Percentiles rank a stretch among this genome's conserved stretches.
phyloP scores from a whole-genome alignment of 805 yeast species.

The Candida silvicultrix region DNA sequence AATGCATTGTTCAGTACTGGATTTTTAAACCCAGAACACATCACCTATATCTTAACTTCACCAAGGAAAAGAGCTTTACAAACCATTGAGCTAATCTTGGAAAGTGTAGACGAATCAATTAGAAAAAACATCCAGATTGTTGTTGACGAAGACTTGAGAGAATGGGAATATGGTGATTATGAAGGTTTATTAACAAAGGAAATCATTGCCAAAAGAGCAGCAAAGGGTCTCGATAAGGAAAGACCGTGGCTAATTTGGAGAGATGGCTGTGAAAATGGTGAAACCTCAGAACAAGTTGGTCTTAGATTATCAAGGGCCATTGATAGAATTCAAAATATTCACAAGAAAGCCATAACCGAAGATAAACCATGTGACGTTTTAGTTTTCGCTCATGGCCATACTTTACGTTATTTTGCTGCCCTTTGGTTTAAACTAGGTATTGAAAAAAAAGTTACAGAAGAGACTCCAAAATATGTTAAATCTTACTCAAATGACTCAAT shows the following conservation, averaged over 20 bases:
- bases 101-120: slow-evolving; percentile 36
- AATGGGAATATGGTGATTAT: slow-evolving; percentile 96
- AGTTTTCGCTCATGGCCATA: slow-evolving; percentile 91
- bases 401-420: slow-evolving; percentile 81
- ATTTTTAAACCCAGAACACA: slow-evolving; percentile 54
- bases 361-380: slow-evolving; percentile 63
- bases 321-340: slow-evolving; percentile 54
- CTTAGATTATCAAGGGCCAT: slow-evolving; percentile 69
- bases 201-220: slow-evolving; percentile 52
- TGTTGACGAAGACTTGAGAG: slow-evolving; percentile 68
- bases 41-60: slow-evolving; percentile 66
- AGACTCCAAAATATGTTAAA: slow-evolving; percentile 12
- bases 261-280: slow-evolving; percentile 93
- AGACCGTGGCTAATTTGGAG: slow-evolving; percentile 77
- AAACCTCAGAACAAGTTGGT: slow-evolving; percentile 57
- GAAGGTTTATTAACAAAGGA: slow-evolving; percentile 75
- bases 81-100: slow-evolving; percentile 62
- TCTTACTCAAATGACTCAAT: slow-evolving; percentile 22
- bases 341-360: slow-evolving; percentile 42
- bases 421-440: slow-evolving; percentile 60
- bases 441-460: slow-evolving; percentile 10
- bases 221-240: slow-evolving; percentile 48
- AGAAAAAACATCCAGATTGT: slow-evolving; percentile 36
- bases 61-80: slow-evolving; percentile 78
- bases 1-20: slow-evolving; percentile 56